A percentile compares a stretch with the other conserved stretches of the same genome.
Evolutionary conservation across 352 stramenopile genomes (phyloP).

Genomic region (Globisporangium radiosum): DNA sequence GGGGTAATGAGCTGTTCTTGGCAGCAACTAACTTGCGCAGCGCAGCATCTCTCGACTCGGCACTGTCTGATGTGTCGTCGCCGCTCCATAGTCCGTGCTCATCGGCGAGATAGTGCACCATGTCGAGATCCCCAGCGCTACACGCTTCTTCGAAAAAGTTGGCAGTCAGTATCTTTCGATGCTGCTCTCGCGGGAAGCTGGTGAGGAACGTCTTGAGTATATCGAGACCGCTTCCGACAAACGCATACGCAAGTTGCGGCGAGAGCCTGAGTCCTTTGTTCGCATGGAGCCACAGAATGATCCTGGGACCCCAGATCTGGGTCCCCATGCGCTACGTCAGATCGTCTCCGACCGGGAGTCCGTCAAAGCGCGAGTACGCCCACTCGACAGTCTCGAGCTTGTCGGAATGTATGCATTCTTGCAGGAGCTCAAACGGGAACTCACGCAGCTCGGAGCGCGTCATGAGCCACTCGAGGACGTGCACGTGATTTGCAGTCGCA

Average conservation of each 20-base stretch:
- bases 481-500: too few relatives aligned
- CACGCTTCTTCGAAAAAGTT: not conserved
- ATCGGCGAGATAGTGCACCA: too few relatives aligned
- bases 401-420: too few relatives aligned
- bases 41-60: too few relatives aligned
- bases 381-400: not conserved
- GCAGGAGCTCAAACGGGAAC: too few relatives aligned
- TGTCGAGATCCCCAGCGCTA: not conserved
- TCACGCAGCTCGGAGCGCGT: too few relatives aligned
- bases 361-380: not conserved
- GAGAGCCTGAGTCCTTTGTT: not conserved
- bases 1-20: too few relatives aligned
- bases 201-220: not conserved
- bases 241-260: not conserved
- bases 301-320: not conserved
- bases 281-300: slow-evolving; percentile 1
- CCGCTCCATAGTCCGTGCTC: too few relatives aligned
- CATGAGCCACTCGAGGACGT: too few relatives aligned
- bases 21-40: too few relatives aligned
- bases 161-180: too few relatives aligned
- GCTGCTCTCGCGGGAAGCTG: not conserved
- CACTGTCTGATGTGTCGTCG: too few relatives aligned
- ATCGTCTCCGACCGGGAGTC: not conserved
- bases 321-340: not conserved
- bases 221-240: not conserved